Evolutionary conservation across 768 basidiomycete species (phyloP).

Genomic region (Psilocybe cubensis): DNA sequence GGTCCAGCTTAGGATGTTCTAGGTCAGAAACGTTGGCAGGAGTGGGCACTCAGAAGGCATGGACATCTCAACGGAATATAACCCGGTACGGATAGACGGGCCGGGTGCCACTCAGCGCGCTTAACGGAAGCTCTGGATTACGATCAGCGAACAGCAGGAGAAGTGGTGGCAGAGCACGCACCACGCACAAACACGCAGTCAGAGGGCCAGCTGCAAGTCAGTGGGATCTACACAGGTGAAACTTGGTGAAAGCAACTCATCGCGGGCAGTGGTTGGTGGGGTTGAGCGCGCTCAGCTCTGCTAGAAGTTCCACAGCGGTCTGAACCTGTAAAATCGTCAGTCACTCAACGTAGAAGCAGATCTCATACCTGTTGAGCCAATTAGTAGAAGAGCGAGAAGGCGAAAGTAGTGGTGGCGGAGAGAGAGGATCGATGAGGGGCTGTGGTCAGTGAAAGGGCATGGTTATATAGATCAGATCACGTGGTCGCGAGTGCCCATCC

Average conservation of each 20-base stretch:
- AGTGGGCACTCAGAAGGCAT: background rate
- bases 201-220: background rate
- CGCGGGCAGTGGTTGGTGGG: background rate
- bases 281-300: too few relatives aligned
- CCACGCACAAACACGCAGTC: background rate
- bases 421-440: background rate
- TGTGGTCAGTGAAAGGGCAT: conserved; percentile 2
- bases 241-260: background rate
- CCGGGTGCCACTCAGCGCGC: background rate
- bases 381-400: too few relatives aligned
- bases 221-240: background rate
- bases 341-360: too few relatives aligned
- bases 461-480: conserved; percentile 6
- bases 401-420: background rate
- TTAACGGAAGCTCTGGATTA: background rate
- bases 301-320: too few relatives aligned
- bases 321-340: too few relatives aligned
- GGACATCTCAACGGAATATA: background rate
- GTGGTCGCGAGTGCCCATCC: conserved; percentile 2
- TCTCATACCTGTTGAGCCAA: too few relatives aligned
- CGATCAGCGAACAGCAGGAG: background rate
- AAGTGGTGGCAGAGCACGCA: background rate
- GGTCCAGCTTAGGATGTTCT: background rate
- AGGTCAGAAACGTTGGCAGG: background rate
- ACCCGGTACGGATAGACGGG: background rate